phyloP scores from a whole-genome alignment of 164 flowering plant genomes.

The Berberis vulgaris region DNA sequence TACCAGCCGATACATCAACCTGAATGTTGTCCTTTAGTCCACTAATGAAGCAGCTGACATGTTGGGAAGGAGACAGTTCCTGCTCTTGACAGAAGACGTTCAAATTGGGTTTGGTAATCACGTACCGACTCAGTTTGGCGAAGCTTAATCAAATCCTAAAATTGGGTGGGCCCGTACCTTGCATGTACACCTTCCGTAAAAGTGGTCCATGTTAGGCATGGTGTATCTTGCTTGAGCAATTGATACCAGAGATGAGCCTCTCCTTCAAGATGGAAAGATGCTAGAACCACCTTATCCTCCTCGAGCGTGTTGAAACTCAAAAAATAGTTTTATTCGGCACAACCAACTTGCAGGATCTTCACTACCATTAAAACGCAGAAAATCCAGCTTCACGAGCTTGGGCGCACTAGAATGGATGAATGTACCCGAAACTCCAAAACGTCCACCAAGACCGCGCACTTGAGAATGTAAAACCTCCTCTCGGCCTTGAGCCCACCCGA shows the following conservation, averaged over 20 bases:
- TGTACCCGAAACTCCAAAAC: too few species aligned
- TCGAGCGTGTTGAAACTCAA: background rate
- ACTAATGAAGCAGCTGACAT: slow-evolving; percentile 4
- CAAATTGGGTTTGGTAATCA: background rate
- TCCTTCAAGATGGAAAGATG: slow-evolving; percentile 6
- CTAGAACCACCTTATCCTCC: background rate
- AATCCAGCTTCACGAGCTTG: slow-evolving; percentile 7
- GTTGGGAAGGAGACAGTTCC: background rate
- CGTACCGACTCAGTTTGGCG: background rate
- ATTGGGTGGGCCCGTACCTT: slow-evolving; percentile 3
- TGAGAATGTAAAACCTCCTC: too few species aligned
- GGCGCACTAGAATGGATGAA: background rate
- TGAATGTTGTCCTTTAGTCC: background rate
- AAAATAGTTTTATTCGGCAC: slow-evolving; percentile 3
- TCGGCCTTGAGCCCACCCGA: too few species aligned
- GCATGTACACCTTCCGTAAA: background rate
- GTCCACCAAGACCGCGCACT: too few species aligned
- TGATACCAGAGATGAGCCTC: background rate
- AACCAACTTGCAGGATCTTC: slow-evolving; percentile 6
- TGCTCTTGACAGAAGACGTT: background rate
- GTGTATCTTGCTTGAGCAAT: background rate
- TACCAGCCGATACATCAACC: background rate
- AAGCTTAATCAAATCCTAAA: slow-evolving; percentile 3
- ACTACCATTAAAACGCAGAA: background rate
- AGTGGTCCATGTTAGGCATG: background rate